These are phyloP conservation scores for Litsea cubeba DNA, from an alignment of 164 flowering plant species.

Conservation along the genomic window DNA sequence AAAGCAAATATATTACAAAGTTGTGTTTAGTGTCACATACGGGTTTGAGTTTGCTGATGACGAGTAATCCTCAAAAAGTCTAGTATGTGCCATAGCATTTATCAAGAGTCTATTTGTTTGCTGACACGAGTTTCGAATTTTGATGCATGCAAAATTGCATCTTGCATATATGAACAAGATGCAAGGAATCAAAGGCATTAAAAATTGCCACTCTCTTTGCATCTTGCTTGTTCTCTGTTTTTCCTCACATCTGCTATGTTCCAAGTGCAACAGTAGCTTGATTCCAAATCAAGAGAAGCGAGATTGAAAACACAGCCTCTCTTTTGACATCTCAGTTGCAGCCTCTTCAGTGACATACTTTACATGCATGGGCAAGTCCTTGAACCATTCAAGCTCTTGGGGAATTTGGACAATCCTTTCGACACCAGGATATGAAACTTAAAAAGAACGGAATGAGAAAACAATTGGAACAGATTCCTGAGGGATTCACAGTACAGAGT, in stretches of 20 bases:
- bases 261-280: constrained; percentile 58
- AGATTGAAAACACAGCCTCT: constrained; percentile 80
- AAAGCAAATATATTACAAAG: no score
- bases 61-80: no score
- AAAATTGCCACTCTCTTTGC: constrained; percentile 79
- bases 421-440: constrained; percentile 90
- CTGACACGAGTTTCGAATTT: no score
- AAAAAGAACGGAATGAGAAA: neutral
- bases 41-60: no score
- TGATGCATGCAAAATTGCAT: no score
- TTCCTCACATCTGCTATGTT: constrained; percentile 76
- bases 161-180: constrained; percentile 31
- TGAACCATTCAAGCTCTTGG: constrained; percentile 72
- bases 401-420: constrained; percentile 76
- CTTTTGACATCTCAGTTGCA: constrained; percentile 29
- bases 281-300: constrained; percentile 57
- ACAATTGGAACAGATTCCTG: neutral
- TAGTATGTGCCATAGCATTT: no score
- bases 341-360: constrained; percentile 39
- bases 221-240: constrained; percentile 80
- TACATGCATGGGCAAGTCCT: constrained; percentile 67
- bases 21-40: no score
- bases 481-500: neutral
- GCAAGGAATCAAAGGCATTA: constrained; percentile 60
- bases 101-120: no score